These are phyloP conservation scores for Volvariella surrecta DNA, from an alignment of 1,284 basidiomycete genomes.

Conservation along the genomic window DNA sequence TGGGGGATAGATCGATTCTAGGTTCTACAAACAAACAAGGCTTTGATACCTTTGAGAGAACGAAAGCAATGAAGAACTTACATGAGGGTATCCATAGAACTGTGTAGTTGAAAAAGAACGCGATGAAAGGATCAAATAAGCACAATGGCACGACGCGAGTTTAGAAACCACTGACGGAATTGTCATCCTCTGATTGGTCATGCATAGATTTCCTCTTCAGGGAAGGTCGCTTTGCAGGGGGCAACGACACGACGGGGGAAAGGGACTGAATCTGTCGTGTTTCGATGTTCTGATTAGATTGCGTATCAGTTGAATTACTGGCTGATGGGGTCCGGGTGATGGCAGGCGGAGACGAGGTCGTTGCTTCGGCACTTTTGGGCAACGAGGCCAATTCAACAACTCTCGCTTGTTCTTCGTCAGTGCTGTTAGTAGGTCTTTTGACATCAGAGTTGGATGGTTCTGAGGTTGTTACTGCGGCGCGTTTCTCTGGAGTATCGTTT, in stretches of 20 bases:
- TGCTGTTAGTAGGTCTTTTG: no score
- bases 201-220: slow-evolving; percentile 31
- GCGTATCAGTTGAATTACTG: no score
- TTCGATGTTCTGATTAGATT: no score
- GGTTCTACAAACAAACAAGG: slow-evolving; percentile 20
- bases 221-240: slow-evolving; percentile 13
- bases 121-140: neutral
- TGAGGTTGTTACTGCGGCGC: no score
- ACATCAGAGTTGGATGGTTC: no score
- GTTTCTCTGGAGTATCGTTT: neutral
- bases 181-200: slow-evolving; percentile 23
- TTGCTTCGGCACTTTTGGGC: no score
- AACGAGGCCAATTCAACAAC: no score
- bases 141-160: neutral
- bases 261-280: neutral
- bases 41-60: neutral
- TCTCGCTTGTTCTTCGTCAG: no score
- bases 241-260: neutral
- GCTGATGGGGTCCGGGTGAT: neutral
- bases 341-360: no score
- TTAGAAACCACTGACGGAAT: slow-evolving; percentile 11
- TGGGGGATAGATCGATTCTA: slow-evolving; percentile 32
- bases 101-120: slow-evolving; percentile 9
- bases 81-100: slow-evolving; percentile 27
- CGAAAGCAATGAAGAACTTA: slow-evolving; percentile 12